Evolutionary conservation across 805 yeast species (phyloP).

Genomic region (Teunomyces lycoperdinae): DNA sequence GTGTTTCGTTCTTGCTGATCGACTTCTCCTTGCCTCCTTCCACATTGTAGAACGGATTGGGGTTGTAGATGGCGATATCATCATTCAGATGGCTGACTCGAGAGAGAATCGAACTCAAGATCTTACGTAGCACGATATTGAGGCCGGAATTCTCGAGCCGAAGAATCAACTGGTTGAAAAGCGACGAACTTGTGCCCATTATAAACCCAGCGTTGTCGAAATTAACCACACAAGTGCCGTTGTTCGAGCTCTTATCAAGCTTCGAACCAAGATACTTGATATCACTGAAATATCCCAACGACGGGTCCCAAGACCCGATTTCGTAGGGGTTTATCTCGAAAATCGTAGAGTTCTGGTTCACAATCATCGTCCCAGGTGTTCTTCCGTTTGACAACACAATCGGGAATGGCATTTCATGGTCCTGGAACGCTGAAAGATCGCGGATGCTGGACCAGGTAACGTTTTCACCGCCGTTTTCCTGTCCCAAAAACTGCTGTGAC

Average conservation of each 20-base stretch:
- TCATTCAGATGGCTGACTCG: conserved; percentile 22
- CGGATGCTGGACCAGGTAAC: conserved; percentile 25
- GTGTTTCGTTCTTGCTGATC: conserved; percentile 26
- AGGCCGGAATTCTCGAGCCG: conserved; percentile 39
- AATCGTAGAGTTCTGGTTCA: conserved; percentile 65
- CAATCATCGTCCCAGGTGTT: conserved; percentile 55
- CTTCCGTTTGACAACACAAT: conserved; percentile 52
- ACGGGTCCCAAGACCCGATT: conserved; percentile 44
- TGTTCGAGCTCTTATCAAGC: conserved; percentile 17
- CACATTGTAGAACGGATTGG: conserved; percentile 36
- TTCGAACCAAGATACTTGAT: conserved; percentile 29
- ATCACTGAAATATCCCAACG: conserved; percentile 28
- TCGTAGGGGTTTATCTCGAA: conserved; percentile 39
- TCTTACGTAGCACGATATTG: conserved; percentile 22
- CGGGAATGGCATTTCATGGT: conserved; percentile 39
- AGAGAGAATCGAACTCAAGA: conserved; percentile 24
- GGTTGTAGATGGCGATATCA: conserved; percentile 39
- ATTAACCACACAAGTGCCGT: conserved; percentile 23
- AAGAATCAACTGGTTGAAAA: conserved; percentile 34
- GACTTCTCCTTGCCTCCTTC: conserved; percentile 14
- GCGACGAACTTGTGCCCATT: conserved; percentile 39
- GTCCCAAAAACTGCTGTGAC: conserved; percentile 32
- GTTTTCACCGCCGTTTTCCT: conserved; percentile 24
- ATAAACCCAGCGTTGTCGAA: conserved; percentile 40
- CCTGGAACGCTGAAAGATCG: conserved; percentile 20